Evolutionary conservation across 1,139 yeast species (phyloP).

Genomic region (Yamadazyma epiphylla): DNA sequence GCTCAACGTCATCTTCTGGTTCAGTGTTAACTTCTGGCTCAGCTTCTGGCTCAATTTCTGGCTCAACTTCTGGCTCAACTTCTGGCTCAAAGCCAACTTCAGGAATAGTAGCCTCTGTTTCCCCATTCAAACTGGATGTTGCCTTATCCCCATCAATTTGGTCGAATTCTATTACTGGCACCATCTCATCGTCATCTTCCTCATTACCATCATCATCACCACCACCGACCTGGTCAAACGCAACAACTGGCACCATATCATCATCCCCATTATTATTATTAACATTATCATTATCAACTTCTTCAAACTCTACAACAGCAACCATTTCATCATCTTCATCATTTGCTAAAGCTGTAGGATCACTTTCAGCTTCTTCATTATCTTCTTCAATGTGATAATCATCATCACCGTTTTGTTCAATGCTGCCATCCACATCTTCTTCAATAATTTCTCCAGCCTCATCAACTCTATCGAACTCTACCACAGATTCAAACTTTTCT

Average conservation of each 20-base stretch:
- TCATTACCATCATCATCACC: too few relatives aligned
- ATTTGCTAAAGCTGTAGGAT: conserved; percentile 6
- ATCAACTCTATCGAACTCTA: too few relatives aligned
- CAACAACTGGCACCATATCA: too few relatives aligned
- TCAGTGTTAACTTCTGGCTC: conserved; percentile 1
- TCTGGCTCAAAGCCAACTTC: background rate
- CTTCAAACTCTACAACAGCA: conserved; percentile 5
- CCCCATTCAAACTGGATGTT: too few relatives aligned
- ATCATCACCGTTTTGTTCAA: conserved; percentile 1
- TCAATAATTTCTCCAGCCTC: too few relatives aligned
- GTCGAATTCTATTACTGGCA: too few relatives aligned
- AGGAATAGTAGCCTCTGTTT: too few relatives aligned
- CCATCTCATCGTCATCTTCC: too few relatives aligned
- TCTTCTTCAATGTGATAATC: conserved; percentile 1
- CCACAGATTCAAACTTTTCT: background rate
- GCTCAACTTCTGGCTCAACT: background rate
- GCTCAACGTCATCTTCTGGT: background rate
- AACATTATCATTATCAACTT: conserved; percentile 5
- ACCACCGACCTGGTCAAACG: too few relatives aligned
- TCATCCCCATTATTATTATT: too few relatives aligned
- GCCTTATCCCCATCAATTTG: too few relatives aligned
- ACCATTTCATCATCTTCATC: conserved; percentile 7
- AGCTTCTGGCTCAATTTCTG: background rate
- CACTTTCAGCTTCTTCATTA: conserved; percentile 1
- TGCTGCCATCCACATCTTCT: background rate